Conservation (phyloP, 768 basidiomycete species). For the Cystobasidiopsis lactophilus region DNA sequence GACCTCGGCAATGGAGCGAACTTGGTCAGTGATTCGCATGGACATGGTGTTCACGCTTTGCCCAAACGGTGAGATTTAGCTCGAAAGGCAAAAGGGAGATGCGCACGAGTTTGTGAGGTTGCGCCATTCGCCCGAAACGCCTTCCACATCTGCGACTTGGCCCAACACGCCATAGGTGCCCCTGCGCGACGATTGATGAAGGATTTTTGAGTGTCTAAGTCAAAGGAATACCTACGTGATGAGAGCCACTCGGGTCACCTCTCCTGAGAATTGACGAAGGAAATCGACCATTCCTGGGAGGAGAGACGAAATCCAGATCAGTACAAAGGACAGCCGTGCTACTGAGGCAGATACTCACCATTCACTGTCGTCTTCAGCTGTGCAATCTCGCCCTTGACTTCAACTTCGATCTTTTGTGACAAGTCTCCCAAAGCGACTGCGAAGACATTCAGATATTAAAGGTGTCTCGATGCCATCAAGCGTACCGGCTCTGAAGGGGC, state of each 20-base stretch:
- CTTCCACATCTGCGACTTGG: constrained; percentile 71
- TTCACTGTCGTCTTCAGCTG: constrained; percentile 43
- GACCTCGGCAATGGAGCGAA: constrained; percentile 75
- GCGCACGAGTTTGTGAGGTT: constrained; percentile 67
- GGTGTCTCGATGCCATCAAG: too few relatives aligned
- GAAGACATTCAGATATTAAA: too few relatives aligned
- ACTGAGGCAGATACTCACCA: constrained; percentile 27
- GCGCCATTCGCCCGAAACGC: constrained; percentile 83
- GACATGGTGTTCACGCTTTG: constrained; percentile 32
- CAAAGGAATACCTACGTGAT: too few relatives aligned
- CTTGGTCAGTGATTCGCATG: constrained; percentile 44
- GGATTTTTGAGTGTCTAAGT: too few relatives aligned
- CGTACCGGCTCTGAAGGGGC: too few relatives aligned
- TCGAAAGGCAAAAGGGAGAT: too few relatives aligned
- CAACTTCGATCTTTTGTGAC: constrained; percentile 76
- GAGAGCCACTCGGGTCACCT: constrained; percentile 66
- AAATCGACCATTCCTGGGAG: constrained; percentile 66
- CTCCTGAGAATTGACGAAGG: constrained; percentile 61
- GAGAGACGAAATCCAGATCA: constrained; percentile 37
- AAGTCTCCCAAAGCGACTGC: constrained; percentile 75
- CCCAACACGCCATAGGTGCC: constrained; percentile 78
- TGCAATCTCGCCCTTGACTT: constrained; percentile 54
- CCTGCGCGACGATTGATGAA: too few relatives aligned
- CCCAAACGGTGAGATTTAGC: constrained; percentile 29
- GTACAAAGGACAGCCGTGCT: background rate